Base-by-base conservation (phyloP, 805 yeast species). In the Yamadazyma tumulicola region DNA sequence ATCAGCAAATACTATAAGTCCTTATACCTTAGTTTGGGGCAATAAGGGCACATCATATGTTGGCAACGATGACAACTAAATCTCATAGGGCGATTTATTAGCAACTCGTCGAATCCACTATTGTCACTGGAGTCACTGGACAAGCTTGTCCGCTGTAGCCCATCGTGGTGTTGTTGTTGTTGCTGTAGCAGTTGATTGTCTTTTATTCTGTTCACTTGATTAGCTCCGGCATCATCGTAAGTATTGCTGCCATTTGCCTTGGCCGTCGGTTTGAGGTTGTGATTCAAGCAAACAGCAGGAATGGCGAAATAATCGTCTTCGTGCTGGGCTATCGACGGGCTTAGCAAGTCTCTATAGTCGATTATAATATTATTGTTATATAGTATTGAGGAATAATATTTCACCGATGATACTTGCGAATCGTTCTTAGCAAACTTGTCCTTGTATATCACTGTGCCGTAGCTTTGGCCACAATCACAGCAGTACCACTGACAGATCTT, bases 11-110 rank as follows among this genome's bases (percentile, higher is more conserved):
- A 9, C 23, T 20, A 20, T 20, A 20, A 20, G 23, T 20, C 67
- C 37, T 51, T 52, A 25, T 55, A 42, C 20, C 69, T 51, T 17
- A 61, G 45, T 36, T 64, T 64, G 13, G 55, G 52, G 34, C 69
- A 62, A 41, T 64, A 62, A 1, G 69, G 69, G 32, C 69, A 64
- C 69, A 64, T 64, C 68, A 64, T 61, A 39, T 64, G 69, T 33
- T 51, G 42, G 37, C 69, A 64, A 3, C 69, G 47, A 32, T 55
- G 61, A 31, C 69, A 64, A 15, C 54, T 57, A 41, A 57, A 64
- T 20, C 69, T 39, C 5, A 60, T 55, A 1, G 69, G 67, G 0
- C 52, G 46, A 21, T 53, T 43, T 13, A 59, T 38, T 22, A 58
- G 36, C 9, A 57, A 44, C n/a, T 51, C 41, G 9, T 40, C 38